These are phyloP conservation scores for Microsporum audouinii DNA, from an alignment of 2,329 filamentous ascomycete species.

Conservation along the genomic window DNA sequence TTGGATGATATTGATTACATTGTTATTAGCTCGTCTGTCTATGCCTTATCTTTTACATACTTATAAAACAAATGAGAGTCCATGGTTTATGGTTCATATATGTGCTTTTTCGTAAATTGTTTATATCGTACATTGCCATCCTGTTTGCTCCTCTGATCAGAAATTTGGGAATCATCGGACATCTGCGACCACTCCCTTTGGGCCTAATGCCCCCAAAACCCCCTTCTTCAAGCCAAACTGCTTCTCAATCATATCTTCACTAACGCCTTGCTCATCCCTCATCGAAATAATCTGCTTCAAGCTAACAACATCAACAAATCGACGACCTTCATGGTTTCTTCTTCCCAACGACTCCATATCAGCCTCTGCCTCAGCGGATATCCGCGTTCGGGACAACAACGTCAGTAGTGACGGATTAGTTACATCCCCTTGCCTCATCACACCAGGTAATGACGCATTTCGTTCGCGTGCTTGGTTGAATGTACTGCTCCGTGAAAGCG, in stretches of 20 bases:
- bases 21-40: neutral
- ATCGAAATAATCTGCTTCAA: constrained; percentile 39
- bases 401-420: constrained; percentile 46
- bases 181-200: constrained; percentile 23
- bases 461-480: constrained; percentile 26
- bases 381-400: constrained; percentile 40
- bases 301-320: constrained; percentile 41
- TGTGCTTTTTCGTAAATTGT: neutral
- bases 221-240: constrained; percentile 35
- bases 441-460: constrained; percentile 19
- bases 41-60: neutral
- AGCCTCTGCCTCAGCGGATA: constrained; percentile 42
- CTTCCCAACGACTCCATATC: constrained; percentile 43
- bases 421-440: constrained; percentile 17
- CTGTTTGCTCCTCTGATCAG: neutral
- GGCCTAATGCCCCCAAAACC: constrained; percentile 31
- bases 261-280: constrained; percentile 34
- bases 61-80: neutral
- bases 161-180: neutral
- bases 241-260: constrained; percentile 33
- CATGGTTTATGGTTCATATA: neutral
- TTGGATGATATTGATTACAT: neutral
- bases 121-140: neutral
- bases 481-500: constrained; percentile 44
- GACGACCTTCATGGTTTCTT: constrained; percentile 29